A percentile compares a stretch with the other conserved stretches of the same genome.
Conservation (phyloP, 139 green algal species). For the Chloropicon primus region DNA sequence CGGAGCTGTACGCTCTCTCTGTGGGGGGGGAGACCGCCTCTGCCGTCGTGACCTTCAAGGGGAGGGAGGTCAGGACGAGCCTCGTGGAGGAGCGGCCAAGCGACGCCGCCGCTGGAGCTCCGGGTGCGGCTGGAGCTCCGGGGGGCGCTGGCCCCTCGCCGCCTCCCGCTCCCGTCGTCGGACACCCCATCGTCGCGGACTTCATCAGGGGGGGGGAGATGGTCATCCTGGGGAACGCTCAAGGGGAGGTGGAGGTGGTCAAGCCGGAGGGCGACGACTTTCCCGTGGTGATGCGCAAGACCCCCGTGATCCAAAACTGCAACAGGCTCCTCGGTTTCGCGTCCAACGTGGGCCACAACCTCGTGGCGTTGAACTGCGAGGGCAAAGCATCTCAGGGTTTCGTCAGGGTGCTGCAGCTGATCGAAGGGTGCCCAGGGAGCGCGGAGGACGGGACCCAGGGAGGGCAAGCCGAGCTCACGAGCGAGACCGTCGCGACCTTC, state of each 20-base stretch:
- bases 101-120: too few relatives aligned
- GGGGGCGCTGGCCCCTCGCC: too few relatives aligned
- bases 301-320: not conserved
- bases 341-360: not conserved
- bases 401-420: not conserved
- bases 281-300: not conserved
- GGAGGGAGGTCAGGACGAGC: too few relatives aligned
- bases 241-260: not conserved
- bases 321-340: not conserved
- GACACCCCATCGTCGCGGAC: not conserved
- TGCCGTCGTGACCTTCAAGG: too few relatives aligned
- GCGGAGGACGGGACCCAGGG: too few relatives aligned
- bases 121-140: too few relatives aligned
- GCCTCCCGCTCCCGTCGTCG: too few relatives aligned
- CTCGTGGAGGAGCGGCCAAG: too few relatives aligned
- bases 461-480: not conserved
- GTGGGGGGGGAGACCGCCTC: too few relatives aligned
- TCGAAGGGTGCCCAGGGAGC: too few relatives aligned
- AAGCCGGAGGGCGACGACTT: not conserved
- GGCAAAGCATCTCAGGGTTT: not conserved
- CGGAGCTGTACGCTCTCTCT: not conserved
- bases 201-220: not conserved
- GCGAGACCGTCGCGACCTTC: conserved; percentile 28
- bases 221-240: not conserved
- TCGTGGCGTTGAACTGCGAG: not conserved